phyloP scores from a whole-genome alignment of 202 grass and related monocot genomes.

The Hordeum pubiflorum region DNA sequence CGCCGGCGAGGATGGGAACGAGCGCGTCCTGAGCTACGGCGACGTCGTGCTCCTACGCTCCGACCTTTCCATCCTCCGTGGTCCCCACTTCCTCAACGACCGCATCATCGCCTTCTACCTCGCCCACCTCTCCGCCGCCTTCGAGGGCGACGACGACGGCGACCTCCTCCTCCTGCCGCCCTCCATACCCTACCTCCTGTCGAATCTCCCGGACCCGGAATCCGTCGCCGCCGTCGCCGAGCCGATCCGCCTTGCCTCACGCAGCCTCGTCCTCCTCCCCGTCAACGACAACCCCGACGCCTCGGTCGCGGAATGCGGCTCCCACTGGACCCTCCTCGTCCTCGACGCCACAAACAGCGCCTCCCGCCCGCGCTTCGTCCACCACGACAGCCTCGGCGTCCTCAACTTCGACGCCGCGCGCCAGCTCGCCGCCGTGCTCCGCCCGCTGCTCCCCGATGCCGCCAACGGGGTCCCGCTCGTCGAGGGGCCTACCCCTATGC shows the following conservation, averaged over 20 bases:
- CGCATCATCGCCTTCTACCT: conserved; percentile 83
- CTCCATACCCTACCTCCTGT: conserved; percentile 64
- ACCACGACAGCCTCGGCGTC: conserved; percentile 52
- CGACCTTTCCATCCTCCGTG: conserved; percentile 60
- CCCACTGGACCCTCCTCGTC: conserved; percentile 83
- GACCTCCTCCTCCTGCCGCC: conserved; percentile 61
- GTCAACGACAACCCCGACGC: conserved; percentile 80
- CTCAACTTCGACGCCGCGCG: conserved; percentile 38
- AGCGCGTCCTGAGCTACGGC: conserved; percentile 48
- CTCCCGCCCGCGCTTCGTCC: conserved; percentile 37
- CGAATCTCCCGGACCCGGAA: conserved; percentile 44
- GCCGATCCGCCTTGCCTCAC: conserved; percentile 40
- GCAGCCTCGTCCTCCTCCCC: conserved; percentile 53
- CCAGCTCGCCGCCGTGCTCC: conserved; percentile 32
- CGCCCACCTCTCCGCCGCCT: conserved; percentile 38
- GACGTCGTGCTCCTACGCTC: conserved; percentile 55
- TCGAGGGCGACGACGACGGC: not conserved
- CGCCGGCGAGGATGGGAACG: not conserved
- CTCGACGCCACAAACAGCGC: conserved; percentile 7
- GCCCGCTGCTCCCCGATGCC: conserved; percentile 13
- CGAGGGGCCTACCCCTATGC: conserved; percentile 53
- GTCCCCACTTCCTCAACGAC: conserved; percentile 73
- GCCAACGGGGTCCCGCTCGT: conserved; percentile 32
- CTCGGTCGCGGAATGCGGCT: conserved; percentile 54
- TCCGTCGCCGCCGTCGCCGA: conserved; percentile 31